Percentiles rank a stretch among this genome's conserved stretches.
These are phyloP conservation scores for Microdochium bolleyi DNA, from an alignment of 2,329 filamentous ascomycete species.

Conservation along the genomic window DNA sequence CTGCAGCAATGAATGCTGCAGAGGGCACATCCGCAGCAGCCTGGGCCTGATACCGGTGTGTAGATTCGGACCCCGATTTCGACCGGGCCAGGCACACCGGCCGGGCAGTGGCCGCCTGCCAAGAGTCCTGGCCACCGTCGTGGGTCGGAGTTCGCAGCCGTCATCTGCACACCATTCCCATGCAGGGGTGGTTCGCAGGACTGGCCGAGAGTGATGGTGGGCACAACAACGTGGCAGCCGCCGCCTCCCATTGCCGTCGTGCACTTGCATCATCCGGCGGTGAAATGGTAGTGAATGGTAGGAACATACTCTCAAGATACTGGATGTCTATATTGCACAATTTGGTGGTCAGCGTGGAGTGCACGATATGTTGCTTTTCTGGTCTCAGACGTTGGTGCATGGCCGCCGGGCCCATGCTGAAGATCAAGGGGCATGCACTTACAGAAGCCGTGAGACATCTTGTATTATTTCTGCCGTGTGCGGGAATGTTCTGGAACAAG, in stretches of 20 bases:
- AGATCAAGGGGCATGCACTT: background rate
- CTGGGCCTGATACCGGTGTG: background rate
- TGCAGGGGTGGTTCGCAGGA: slow-evolving; percentile 15
- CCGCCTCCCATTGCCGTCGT: background rate
- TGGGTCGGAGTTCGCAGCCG: slow-evolving; percentile 12
- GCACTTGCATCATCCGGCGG: background rate
- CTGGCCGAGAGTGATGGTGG: background rate
- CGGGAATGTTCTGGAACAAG: slow-evolving; percentile 4
- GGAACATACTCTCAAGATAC: slow-evolving; percentile 65
- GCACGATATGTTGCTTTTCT: no score
- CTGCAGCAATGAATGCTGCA: slow-evolving; percentile 15
- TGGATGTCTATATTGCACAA: slow-evolving; percentile 41
- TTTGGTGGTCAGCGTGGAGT: background rate
- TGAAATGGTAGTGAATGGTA: slow-evolving; percentile 7
- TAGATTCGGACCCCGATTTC: background rate
- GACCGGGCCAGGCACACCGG: background rate
- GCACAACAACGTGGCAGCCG: background rate
- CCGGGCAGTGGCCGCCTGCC: background rate
- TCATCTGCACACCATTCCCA: slow-evolving; percentile 15
- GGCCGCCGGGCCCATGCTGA: background rate
- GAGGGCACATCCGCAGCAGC: background rate
- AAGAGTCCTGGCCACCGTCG: background rate
- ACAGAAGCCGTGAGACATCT: slow-evolving; percentile 42
- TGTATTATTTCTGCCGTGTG: slow-evolving; percentile 13
- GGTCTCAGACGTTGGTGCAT: no score